These are phyloP conservation scores for Mitosporidium daphniae DNA, from an alignment of 371 early-diverging fungal genomes.

Conservation along the genomic window DNA sequence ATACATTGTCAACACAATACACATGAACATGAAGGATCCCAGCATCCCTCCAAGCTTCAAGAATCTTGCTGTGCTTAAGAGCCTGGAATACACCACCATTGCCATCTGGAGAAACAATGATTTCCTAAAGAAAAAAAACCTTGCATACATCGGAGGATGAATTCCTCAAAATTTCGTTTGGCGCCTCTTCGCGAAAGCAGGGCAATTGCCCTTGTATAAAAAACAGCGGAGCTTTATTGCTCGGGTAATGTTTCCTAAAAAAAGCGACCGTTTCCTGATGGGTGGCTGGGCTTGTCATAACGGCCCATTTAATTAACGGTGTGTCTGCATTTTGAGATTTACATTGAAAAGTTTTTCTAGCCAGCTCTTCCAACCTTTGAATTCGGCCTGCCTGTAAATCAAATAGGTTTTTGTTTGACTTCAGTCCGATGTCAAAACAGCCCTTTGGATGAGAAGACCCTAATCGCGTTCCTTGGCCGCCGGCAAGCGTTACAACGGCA, in stretches of 20 bases:
- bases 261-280: slow-evolving; percentile 24
- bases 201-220: no score
- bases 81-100: slow-evolving; percentile 59
- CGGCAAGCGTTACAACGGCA: slow-evolving; percentile 60
- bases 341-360: slow-evolving; percentile 3
- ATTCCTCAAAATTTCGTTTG: no score
- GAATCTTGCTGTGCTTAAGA: slow-evolving; percentile 26
- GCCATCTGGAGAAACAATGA: slow-evolving; percentile 44
- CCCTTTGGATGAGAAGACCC: slow-evolving; percentile 57
- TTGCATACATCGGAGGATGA: no score
- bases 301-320: slow-evolving; percentile 47
- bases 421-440: slow-evolving; percentile 50
- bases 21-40: slow-evolving; percentile 41
- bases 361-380: slow-evolving; percentile 30
- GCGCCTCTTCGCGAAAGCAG: no score
- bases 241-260: no score
- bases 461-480: slow-evolving; percentile 53
- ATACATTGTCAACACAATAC: slow-evolving; percentile 65
- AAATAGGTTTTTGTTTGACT: slow-evolving; percentile 46
- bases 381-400: slow-evolving; percentile 66
- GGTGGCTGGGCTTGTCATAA: slow-evolving; percentile 76
- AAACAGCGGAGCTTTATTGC: no score
- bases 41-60: slow-evolving; percentile 26
- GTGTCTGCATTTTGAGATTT: slow-evolving; percentile 5
- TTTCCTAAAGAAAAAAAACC: no score